Percentiles rank a stretch among this genome's conserved stretches.
Evolutionary conservation across 495 filamentous ascomycete species (phyloP).

Genomic region (Bombardia bombarda): DNA sequence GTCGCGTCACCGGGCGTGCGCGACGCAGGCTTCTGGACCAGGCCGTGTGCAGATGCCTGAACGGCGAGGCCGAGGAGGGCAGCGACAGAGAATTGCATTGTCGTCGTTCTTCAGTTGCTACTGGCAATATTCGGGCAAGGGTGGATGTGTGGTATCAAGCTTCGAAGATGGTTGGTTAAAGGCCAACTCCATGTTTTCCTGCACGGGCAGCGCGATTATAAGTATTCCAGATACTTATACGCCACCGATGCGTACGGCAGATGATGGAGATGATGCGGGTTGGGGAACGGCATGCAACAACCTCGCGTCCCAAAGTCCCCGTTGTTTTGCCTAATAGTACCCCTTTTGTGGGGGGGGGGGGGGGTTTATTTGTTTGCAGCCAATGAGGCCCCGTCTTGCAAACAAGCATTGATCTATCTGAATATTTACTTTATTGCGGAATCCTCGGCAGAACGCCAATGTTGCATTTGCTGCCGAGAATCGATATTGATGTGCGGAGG

Average conservation of each 20-base stretch:
- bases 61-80: slow-evolving; percentile 31
- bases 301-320: background rate
- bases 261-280: background rate
- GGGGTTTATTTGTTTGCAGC: background rate
- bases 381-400: background rate
- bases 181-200: no score
- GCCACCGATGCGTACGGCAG: background rate
- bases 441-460: background rate
- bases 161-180: background rate
- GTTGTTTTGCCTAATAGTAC: slow-evolving; percentile 12
- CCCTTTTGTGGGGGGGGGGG: background rate
- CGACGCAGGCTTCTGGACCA: slow-evolving; percentile 48
- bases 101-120: background rate
- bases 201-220: background rate
- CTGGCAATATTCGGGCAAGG: background rate
- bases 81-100: slow-evolving; percentile 9
- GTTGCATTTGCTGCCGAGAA: background rate
- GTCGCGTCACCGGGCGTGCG: slow-evolving; percentile 56
- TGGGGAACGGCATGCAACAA: background rate
- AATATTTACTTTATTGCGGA: slow-evolving; percentile 3
- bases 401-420: slow-evolving; percentile 1
- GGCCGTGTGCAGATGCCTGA: slow-evolving; percentile 53
- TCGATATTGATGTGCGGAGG: no score
- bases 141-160: background rate
- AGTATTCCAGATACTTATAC: background rate